Conservation (phyloP, 805 yeast genomes). For the Candida broadrunensis region DNA sequence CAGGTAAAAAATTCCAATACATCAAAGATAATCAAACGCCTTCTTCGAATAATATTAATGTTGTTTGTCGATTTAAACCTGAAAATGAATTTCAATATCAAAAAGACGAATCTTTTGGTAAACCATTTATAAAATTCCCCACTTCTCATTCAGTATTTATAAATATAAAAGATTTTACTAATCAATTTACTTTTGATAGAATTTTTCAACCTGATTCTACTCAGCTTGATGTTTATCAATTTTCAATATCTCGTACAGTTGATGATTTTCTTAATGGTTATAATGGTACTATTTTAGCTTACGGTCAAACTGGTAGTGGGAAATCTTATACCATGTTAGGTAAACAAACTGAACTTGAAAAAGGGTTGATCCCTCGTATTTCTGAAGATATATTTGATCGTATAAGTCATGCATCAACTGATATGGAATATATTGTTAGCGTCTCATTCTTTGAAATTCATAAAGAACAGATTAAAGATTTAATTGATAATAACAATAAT, state of each 20-base stretch:
- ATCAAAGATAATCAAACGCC: no score
- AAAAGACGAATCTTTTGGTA: conserved; percentile 14
- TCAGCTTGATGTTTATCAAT: conserved; percentile 59
- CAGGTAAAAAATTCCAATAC: no score
- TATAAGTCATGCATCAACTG: conserved; percentile 42
- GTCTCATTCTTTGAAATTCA: conserved; percentile 80
- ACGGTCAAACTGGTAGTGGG: conserved; percentile 80
- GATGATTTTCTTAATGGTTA: conserved; percentile 72
- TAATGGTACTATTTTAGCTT: conserved; percentile 73
- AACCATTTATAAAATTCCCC: conserved; percentile 7
- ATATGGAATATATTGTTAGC: conserved; percentile 62
- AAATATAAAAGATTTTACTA: conserved; percentile 23
- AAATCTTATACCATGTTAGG: conserved; percentile 81
- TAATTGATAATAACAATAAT: conserved; percentile 38
- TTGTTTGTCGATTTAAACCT: conserved; percentile 73
- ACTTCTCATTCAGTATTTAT: conserved; percentile 24
- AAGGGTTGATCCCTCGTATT: conserved; percentile 73
- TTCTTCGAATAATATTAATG: conserved; percentile 50
- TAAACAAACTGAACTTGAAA: conserved; percentile 16
- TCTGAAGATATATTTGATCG: conserved; percentile 60
- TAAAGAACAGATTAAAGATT: conserved; percentile 72
- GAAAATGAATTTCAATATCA: conserved; percentile 31
- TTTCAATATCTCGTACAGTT: conserved; percentile 59
- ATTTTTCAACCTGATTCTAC: conserved; percentile 51
- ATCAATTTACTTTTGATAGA: conserved; percentile 58